These are phyloP conservation scores for Fraxinus sp. DNA, from an alignment of 305 asterid species.

Conservation along the genomic window DNA sequence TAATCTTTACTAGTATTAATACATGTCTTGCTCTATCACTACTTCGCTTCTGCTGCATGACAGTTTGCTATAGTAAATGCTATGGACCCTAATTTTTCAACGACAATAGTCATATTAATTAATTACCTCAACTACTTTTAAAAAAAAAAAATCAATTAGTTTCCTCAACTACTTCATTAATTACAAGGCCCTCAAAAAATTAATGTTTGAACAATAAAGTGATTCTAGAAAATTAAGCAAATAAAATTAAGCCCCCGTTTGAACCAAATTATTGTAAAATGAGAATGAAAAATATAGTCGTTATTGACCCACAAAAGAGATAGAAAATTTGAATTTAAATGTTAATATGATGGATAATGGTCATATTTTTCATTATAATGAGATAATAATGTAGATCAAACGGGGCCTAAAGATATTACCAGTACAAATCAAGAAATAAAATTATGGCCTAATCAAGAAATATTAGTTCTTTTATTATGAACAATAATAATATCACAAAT, in stretches of 20 bases:
- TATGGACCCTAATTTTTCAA: constrained; percentile 29
- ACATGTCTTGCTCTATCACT: constrained; percentile 28
- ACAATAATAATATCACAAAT: constrained; percentile 19
- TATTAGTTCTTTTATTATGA: neutral
- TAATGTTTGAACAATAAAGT: constrained; percentile 28
- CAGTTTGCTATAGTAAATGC: constrained; percentile 41
- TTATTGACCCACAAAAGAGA: no score
- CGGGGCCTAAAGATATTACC: neutral
- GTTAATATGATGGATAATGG: no score
- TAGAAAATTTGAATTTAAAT: no score
- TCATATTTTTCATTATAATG: no score
- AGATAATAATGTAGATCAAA: no score
- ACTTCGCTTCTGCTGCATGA: constrained; percentile 15
- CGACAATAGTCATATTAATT: neutral
- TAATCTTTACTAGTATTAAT: neutral
- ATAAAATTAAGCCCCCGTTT: neutral
- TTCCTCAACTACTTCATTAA: constrained; percentile 58
- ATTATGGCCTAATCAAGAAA: constrained; percentile 30
- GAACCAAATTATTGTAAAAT: no score
- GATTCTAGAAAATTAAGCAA: constrained; percentile 6
- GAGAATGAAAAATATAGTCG: no score
- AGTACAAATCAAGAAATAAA: neutral
- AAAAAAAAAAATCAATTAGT: neutral
- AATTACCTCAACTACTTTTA: constrained; percentile 1
- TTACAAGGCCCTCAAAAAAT: constrained; percentile 20